Evolutionary conservation across 257 asterid species (phyloP).

Genomic region (Solanum infundibuliforme): DNA sequence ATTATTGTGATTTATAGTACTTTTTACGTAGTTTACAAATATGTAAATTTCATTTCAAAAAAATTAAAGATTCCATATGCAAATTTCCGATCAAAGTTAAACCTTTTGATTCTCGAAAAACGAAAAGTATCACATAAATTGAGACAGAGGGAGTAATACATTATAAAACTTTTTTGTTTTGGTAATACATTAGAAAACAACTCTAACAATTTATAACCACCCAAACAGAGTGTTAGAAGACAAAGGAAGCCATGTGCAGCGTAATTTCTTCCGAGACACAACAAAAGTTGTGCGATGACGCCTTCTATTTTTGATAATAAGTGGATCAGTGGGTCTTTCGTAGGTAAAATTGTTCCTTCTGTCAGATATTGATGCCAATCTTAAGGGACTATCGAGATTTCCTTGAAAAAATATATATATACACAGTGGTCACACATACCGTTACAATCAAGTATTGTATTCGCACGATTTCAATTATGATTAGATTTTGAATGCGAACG

Average conservation of each 20-base stretch:
- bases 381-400: not conserved
- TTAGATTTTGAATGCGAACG: not conserved
- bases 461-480: not conserved
- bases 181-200: not conserved
- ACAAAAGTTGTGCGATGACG: not conserved
- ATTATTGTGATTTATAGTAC: too few species aligned
- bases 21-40: too few species aligned
- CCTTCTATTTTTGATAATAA: not conserved
- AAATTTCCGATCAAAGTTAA: too few species aligned
- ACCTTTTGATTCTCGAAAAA: too few species aligned
- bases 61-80: too few species aligned
- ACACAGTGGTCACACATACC: not conserved
- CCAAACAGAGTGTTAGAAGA: not conserved
- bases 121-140: fast-evolving
- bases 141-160: too few species aligned
- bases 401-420: not conserved
- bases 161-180: not conserved
- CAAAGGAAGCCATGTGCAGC: not conserved
- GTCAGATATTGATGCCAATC: not conserved
- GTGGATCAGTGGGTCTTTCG: not conserved
- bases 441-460: not conserved
- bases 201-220: not conserved
- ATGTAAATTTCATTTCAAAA: too few species aligned
- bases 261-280: not conserved
- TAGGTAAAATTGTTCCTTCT: not conserved